Percentiles rank a stretch among this genome's conserved stretches.
Conservation (phyloP, 495 filamentous ascomycete genomes). For the Penicillium alfredii region DNA sequence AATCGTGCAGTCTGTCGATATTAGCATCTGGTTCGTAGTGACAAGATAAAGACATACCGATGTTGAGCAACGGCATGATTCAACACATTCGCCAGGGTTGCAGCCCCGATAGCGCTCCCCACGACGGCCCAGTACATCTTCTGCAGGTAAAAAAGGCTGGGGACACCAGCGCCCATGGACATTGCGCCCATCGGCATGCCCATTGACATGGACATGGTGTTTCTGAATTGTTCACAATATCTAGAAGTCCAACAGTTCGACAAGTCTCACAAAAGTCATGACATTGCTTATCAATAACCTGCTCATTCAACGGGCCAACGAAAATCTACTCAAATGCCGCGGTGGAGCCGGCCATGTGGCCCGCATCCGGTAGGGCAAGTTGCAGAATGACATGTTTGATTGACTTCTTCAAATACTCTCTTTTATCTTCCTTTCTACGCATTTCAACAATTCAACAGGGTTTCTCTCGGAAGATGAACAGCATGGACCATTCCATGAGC, state of each 20-base stretch:
- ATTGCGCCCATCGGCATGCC: conserved; percentile 36
- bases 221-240: conserved; percentile 2
- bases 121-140: conserved; percentile 58
- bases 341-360: too few species aligned
- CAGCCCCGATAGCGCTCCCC: conserved; percentile 48
- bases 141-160: conserved; percentile 42
- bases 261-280: not conserved
- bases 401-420: too few species aligned
- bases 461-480: too few species aligned
- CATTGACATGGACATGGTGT: conserved; percentile 25
- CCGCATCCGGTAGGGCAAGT: too few species aligned
- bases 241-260: too few species aligned
- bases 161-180: conserved; percentile 44
- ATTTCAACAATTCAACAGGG: too few species aligned
- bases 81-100: conserved; percentile 43
- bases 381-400: too few species aligned
- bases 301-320: conserved; percentile 8
- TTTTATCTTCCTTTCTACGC: too few species aligned
- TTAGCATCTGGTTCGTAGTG: not conserved
- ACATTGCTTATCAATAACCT: conserved; percentile 12
- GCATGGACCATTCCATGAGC: conserved; percentile 6
- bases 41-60: conserved; percentile 34
- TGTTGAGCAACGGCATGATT: conserved; percentile 41
- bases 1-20: conserved; percentile 26
- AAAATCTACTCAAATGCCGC: too few species aligned